Evolutionary conservation across 768 basidiomycete genomes (phyloP).

Genomic region (Boletus subparvulus): DNA sequence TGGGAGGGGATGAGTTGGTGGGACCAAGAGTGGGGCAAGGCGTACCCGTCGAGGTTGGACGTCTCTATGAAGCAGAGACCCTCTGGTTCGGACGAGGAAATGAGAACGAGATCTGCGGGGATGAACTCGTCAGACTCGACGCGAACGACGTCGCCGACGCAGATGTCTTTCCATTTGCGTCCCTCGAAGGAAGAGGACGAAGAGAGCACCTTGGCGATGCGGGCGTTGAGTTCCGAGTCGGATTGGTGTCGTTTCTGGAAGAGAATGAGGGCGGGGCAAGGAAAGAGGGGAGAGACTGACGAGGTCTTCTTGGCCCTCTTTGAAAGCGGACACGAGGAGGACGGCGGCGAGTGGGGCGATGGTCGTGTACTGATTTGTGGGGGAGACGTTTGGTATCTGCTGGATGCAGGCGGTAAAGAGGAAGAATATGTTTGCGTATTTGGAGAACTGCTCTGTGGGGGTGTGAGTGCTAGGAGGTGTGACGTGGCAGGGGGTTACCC

Average conservation of each 20-base stretch:
- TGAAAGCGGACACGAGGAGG: slow-evolving; percentile 89
- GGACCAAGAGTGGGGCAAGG: neutral
- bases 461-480: slow-evolving; percentile 2
- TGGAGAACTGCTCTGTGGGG: slow-evolving; percentile 88
- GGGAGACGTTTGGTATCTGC: slow-evolving; percentile 97
- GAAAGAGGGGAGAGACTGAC: slow-evolving; percentile 27
- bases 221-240: slow-evolving; percentile 87
- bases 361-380: slow-evolving; percentile 93
- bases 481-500: slow-evolving; percentile 51
- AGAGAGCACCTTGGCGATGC: slow-evolving; percentile 72
- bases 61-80: slow-evolving; percentile 98
- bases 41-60: slow-evolving; percentile 93
- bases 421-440: slow-evolving; percentile 99
- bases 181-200: slow-evolving; percentile 61
- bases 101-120: slow-evolving; percentile 86
- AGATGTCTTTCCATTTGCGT: slow-evolving; percentile 85
- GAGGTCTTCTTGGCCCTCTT: slow-evolving; percentile 93
- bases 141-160: slow-evolving; percentile 90
- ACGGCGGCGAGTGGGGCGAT: slow-evolving; percentile 89
- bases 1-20: slow-evolving; percentile 26
- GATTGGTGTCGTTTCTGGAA: slow-evolving; percentile 93
- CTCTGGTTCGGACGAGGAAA: slow-evolving; percentile 93
- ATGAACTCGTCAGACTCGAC: slow-evolving; percentile 92
- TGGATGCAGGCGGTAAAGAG: slow-evolving; percentile 96
- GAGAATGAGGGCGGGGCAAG: slow-evolving; percentile 9